Evolutionary conservation across 2,329 filamentous ascomycete genomes (phyloP), one percentile per base, ranked within the genome.

Genomic region (Colletotrichum lini): DNA sequence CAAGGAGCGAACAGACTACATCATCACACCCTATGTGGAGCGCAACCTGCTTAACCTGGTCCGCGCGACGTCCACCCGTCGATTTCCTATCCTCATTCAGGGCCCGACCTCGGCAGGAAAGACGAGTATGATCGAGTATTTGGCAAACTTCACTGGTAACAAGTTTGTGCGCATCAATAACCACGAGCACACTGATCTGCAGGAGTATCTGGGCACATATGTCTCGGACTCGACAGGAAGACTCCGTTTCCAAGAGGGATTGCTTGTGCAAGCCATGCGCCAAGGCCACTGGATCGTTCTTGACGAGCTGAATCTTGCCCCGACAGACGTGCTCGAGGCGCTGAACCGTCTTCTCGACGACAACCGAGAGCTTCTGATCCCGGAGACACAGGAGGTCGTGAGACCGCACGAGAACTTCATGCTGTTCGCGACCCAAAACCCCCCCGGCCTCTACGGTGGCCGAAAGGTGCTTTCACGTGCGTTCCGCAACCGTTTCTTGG

Each of bases 111-210:
- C 97, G 6, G 94, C 96, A 15, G 96, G 96, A 74, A 99, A 99
- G 82, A 99, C 96, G 0, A 98, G 96, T 81, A 99, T 99, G 96
- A 97, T 99, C 52, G 96, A 98, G 81, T 98, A 98, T 79, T 88
- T 99, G 47, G 96, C 97, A n/a, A 96, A 97, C 78, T 93, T 94
- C 66, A 98, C 95, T 40, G 96, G 97, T 4, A 98, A 99, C 80
- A 96, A 94, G 78, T 99, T 98, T 78, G 95, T 99, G 53, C 91
- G 96, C 72, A 99, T 99, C 85, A 99, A 99, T 83, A 99, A 99
- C 76, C 96, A 99, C 81, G 97, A 99, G 79, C 96, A 99, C 78
- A 99, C 96, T 0, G 96, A 99, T 80, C 85, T 99, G 47, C 96
- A 99, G 81, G 97, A 99, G 79, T 99, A 99, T 77, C 85, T 99